phyloP scores from a whole-genome alignment of 148 eudicot species.

The Cornus florida region DNA sequence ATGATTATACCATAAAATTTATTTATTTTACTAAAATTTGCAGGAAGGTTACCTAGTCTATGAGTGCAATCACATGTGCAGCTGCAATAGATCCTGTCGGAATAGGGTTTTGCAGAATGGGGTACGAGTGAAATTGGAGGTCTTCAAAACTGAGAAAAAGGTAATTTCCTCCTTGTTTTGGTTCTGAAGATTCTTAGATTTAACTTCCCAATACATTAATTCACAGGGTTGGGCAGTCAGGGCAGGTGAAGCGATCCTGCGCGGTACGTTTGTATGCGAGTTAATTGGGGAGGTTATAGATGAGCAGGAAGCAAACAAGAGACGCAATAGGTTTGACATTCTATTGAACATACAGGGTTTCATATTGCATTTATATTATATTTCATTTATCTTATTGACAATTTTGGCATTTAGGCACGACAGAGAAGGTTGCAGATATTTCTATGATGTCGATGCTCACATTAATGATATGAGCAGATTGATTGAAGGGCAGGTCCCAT shows the following conservation, averaged over 20 bases:
- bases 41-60: conserved; percentile 86
- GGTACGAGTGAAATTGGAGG: conserved; percentile 65
- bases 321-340: conserved; percentile 64
- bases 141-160: conserved; percentile 82
- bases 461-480: conserved; percentile 50
- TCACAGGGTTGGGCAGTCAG: conserved; percentile 95
- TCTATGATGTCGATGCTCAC: conserved; percentile 56
- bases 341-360: background rate
- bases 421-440: conserved; percentile 51
- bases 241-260: conserved; percentile 58
- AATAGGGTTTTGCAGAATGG: conserved; percentile 97
- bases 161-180: conserved; percentile 30
- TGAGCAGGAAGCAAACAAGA: conserved; percentile 63
- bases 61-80: conserved; percentile 83
- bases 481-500: conserved; percentile 53
- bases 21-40: conserved; percentile 9
- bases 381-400: background rate
- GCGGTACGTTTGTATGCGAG: conserved; percentile 90
- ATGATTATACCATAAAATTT: background rate
- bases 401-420: conserved; percentile 45
- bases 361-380: background rate
- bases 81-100: conserved; percentile 67
- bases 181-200: background rate
- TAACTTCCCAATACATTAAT: conserved; percentile 16
- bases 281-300: conserved; percentile 83